Base-by-base conservation (phyloP, 1,284 basidiomycete species). In the Heterobasidion annosum region DNA sequence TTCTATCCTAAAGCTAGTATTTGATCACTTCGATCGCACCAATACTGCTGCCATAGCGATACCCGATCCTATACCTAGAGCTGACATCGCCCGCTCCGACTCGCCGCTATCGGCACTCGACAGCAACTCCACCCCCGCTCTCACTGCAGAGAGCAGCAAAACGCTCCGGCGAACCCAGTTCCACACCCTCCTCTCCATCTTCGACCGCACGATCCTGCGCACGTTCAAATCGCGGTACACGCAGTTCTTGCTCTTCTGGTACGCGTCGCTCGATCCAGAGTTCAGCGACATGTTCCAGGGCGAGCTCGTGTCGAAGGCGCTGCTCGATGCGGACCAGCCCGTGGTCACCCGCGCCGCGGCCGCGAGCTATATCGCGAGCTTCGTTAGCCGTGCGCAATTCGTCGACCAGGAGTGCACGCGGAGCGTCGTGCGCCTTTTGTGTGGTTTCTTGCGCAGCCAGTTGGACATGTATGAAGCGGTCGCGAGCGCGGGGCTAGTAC, bases 151-250 rank as follows among this genome's bases (percentile, higher is more conserved):
- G 60, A 62, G 65, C 33, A 63, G 64, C 40, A 74, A 71, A 58
- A 63, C 68, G 13, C 64, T 70, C 19, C 73, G 78, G 3, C 72
- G 74, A 18, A 67, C 78, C 0, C 88, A 91, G 62, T 99, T 98
- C 68, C 83, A 92, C 64, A 83, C 87, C 12, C 83, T 99, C 10
- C 82, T 99, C 49, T 84, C 87, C 60, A 91, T 98, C 60, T 99
- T 99, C 65, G 90, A 96, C 64, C 86, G 93, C 37, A 85, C 87
- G 48, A 93, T 99, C 64, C 81, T 99, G 48, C 89, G 88, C 37
- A 99, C 97, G 0, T 96, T 96, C 74, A 93, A 95, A 67, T 98
- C 93, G 0, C 90, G 96, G 45, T 96, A 99, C 68, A 95, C 94
- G 1, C 97, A 99, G 63, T 99, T 99, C 71, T 78, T 99, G 57